A percentile compares a stretch with the other conserved stretches of the same genome.
These are phyloP conservation scores for Coemansia sp. DNA, from an alignment of 192 early-diverging fungal species.

Conservation along the genomic window DNA sequence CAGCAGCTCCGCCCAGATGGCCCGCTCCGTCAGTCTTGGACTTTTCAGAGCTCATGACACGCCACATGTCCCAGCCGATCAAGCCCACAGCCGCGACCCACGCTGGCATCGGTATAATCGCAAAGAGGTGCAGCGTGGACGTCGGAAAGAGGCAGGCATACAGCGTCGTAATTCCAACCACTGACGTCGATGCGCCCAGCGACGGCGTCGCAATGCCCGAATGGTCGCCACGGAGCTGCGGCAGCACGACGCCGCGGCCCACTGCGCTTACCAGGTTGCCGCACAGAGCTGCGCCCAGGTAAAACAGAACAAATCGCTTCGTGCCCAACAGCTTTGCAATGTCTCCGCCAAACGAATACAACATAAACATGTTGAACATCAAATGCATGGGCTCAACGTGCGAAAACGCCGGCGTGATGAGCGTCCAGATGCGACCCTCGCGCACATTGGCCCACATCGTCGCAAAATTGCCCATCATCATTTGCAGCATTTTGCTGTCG, in stretches of 20 bases:
- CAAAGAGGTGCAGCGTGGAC: conserved; percentile 33
- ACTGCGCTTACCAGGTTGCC: conserved; percentile 36
- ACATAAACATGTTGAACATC: conserved; percentile 51
- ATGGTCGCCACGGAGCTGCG: conserved; percentile 7
- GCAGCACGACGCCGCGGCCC: conserved; percentile 22
- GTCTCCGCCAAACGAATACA: conserved; percentile 43
- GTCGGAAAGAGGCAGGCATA: conserved; percentile 48
- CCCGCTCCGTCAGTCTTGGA: conserved; percentile 48
- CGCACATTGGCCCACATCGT: conserved; percentile 28
- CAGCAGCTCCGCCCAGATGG: conserved; percentile 51
- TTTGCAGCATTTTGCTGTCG: conserved; percentile 16
- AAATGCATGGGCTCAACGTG: conserved; percentile 45
- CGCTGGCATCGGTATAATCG: conserved; percentile 43
- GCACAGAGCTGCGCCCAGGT: conserved; percentile 30
- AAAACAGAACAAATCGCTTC: conserved; percentile 32
- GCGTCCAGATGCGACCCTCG: conserved; percentile 46
- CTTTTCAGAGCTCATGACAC: conserved; percentile 12
- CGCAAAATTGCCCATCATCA: conserved; percentile 42
- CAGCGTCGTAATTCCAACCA: conserved; percentile 42
- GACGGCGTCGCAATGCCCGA: conserved; percentile 15
- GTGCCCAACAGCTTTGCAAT: conserved; percentile 31
- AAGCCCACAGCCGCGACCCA: conserved; percentile 43
- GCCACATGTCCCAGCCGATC: conserved; percentile 42
- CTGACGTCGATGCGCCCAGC: conserved; percentile 50
- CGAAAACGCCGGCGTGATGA: conserved; percentile 53